Conservation (phyloP, 2,329 filamentous ascomycete genomes). For the Zopfia rhizophila region DNA sequence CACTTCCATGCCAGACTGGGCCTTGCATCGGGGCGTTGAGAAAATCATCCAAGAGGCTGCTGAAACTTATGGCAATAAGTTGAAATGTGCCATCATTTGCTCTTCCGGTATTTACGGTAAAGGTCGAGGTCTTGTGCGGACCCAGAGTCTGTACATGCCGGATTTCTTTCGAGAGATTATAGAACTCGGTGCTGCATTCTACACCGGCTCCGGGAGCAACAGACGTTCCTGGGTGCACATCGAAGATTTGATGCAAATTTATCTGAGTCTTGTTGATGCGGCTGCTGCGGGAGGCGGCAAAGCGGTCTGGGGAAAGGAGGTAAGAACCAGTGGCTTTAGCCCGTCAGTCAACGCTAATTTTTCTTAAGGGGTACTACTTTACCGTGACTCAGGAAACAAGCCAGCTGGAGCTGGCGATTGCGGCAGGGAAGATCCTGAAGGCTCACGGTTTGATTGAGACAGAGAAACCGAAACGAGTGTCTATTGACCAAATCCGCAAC, state of each 20-base stretch:
- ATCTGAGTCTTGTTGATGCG: constrained; percentile 62
- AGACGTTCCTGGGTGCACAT: constrained; percentile 64
- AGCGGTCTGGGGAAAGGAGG: constrained; percentile 65
- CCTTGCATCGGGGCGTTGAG: constrained; percentile 72
- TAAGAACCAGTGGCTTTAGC: background rate
- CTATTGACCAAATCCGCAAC: constrained; percentile 24
- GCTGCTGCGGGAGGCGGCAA: constrained; percentile 55
- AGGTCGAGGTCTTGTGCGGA: constrained; percentile 63
- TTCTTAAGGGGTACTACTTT: constrained; percentile 56
- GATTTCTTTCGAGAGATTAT: constrained; percentile 48
- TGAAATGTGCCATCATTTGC: constrained; percentile 62
- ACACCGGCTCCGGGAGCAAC: constrained; percentile 63
- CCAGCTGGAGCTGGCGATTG: constrained; percentile 29
- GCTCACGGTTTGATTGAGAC: constrained; percentile 21
- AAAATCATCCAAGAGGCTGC: constrained; percentile 67
- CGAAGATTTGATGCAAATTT: constrained; percentile 66
- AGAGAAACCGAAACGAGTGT: constrained; percentile 22
- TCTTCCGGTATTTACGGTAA: constrained; percentile 69
- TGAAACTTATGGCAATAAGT: constrained; percentile 49
- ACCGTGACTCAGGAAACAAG: constrained; percentile 39
- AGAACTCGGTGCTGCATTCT: constrained; percentile 55
- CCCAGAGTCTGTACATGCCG: constrained; percentile 53
- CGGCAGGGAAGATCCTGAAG: constrained; percentile 25
- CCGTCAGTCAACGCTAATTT: background rate
- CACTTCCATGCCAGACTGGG: constrained; percentile 63